phyloP scores from a whole-genome alignment of 164 flowering plant genomes.

The Paratinospora sagittata region DNA sequence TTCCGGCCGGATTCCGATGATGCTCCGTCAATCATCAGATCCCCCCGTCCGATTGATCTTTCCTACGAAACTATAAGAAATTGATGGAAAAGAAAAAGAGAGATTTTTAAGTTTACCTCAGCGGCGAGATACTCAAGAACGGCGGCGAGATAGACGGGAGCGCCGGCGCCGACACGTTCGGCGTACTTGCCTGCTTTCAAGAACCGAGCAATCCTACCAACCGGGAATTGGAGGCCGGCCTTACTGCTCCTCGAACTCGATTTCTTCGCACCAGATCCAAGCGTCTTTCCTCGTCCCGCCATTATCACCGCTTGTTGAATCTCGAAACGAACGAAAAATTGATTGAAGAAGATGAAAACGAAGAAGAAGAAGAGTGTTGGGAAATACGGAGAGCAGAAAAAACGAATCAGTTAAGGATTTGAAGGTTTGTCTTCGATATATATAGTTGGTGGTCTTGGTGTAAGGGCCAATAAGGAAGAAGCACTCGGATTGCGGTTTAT shows the following conservation, averaged over 20 bases:
- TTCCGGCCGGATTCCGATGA: too few species aligned
- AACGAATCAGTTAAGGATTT: too few species aligned
- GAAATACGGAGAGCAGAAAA: too few species aligned
- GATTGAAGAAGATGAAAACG: too few species aligned
- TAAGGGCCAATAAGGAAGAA: slow-evolving; percentile 28
- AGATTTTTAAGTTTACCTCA: slow-evolving; percentile 32
- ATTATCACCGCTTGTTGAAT: slow-evolving; percentile 15
- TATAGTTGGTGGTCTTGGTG: slow-evolving; percentile 22
- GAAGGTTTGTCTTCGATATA: slow-evolving; percentile 7
- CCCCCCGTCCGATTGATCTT: too few species aligned
- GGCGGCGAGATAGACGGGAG: slow-evolving; percentile 74
- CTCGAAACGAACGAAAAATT: too few species aligned
- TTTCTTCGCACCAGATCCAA: slow-evolving; percentile 64
- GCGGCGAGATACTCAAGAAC: slow-evolving; percentile 76
- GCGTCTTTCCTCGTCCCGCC: slow-evolving; percentile 70
- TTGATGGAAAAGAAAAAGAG: background rate
- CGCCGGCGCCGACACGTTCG: slow-evolving; percentile 79
- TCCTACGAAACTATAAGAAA: background rate
- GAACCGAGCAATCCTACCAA: slow-evolving; percentile 69
- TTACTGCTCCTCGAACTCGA: slow-evolving; percentile 58
- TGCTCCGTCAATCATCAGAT: too few species aligned
- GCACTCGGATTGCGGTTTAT: slow-evolving; percentile 29
- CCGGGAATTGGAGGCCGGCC: slow-evolving; percentile 71
- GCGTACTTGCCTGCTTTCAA: slow-evolving; percentile 73
- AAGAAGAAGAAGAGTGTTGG: too few species aligned